Conservation (phyloP, 1,284 basidiomycete genomes). For the Boletus holoroseus region DNA sequence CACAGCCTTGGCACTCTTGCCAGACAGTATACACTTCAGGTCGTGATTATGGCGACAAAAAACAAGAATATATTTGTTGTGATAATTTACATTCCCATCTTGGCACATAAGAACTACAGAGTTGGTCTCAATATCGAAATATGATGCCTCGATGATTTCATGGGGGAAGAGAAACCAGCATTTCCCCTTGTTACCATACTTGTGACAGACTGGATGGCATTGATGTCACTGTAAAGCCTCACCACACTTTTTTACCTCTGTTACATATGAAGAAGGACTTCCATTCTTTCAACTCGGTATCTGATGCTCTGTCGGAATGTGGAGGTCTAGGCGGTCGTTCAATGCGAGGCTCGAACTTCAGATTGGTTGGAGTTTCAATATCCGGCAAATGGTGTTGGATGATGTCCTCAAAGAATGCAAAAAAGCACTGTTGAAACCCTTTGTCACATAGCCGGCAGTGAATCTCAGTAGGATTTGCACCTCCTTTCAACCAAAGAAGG, state of each 20-base stretch:
- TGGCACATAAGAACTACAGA: constrained; percentile 4
- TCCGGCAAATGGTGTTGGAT: not conserved
- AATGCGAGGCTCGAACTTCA: not conserved
- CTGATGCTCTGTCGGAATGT: too few species aligned
- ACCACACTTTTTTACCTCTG: constrained; percentile 13
- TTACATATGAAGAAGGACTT: not conserved
- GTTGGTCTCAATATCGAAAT: constrained; percentile 10
- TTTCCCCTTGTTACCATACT: not conserved
- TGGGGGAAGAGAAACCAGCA: constrained; percentile 16
- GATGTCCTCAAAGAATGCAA: not conserved
- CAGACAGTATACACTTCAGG: constrained; percentile 15
- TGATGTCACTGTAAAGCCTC: constrained; percentile 7
- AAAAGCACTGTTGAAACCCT: not conserved
- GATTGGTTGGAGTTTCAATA: not conserved
- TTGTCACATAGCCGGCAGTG: not conserved
- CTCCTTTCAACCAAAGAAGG: not conserved
- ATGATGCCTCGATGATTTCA: constrained; percentile 4
- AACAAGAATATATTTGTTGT: constrained; percentile 14
- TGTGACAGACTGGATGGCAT: constrained; percentile 10
- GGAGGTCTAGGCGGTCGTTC: not conserved
- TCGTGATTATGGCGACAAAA: constrained; percentile 19
- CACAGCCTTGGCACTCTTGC: constrained; percentile 13
- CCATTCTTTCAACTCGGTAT: not conserved
- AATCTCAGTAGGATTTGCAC: not conserved
- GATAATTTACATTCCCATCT: constrained; percentile 10